Conservation (phyloP, 352 stramenopile species). For the Thalassiosira mediterranea region DNA sequence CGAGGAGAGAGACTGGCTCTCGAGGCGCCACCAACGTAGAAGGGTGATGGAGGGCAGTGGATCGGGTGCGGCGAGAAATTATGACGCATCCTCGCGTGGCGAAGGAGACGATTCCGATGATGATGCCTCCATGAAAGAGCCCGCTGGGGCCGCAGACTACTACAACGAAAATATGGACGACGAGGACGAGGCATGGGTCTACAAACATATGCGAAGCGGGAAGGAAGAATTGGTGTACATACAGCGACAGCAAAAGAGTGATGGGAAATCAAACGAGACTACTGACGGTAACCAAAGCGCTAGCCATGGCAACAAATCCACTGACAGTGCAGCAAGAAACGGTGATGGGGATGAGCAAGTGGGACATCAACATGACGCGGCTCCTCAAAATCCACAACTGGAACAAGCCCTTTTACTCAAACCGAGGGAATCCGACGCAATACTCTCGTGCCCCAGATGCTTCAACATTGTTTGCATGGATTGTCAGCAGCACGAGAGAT, state of each 20-base stretch:
- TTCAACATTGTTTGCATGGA: slow-evolving; percentile 85
- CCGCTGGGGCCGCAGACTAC: too few relatives aligned
- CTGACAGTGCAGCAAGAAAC: slow-evolving; percentile 4
- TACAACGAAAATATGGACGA: slow-evolving; percentile 76
- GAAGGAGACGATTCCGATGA: slow-evolving; percentile 2
- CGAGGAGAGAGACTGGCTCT: slow-evolving; percentile 35
- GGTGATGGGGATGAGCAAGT: not conserved
- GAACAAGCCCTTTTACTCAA: slow-evolving; percentile 51
- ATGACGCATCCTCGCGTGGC: slow-evolving; percentile 23
- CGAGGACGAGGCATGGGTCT: slow-evolving; percentile 83
- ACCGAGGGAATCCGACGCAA: slow-evolving; percentile 64
- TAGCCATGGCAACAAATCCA: not conserved
- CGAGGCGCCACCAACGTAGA: slow-evolving; percentile 11
- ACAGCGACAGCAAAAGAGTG: slow-evolving; percentile 3
- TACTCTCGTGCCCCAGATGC: slow-evolving; percentile 81
- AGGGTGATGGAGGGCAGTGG: too few relatives aligned
- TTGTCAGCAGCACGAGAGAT: slow-evolving; percentile 81
- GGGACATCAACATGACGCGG: not conserved
- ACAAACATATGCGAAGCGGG: slow-evolving; percentile 71
- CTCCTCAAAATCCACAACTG: slow-evolving; percentile 12
- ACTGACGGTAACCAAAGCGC: slow-evolving; percentile 12
- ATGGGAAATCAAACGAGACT: not conserved
- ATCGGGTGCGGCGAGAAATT: not conserved
- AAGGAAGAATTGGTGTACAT: slow-evolving; percentile 56
- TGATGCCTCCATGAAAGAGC: slow-evolving; percentile 26